These are phyloP conservation scores for Chaetoscypha palmicola DNA, from an alignment of 2,329 filamentous ascomycete genomes.

Conservation along the genomic window DNA sequence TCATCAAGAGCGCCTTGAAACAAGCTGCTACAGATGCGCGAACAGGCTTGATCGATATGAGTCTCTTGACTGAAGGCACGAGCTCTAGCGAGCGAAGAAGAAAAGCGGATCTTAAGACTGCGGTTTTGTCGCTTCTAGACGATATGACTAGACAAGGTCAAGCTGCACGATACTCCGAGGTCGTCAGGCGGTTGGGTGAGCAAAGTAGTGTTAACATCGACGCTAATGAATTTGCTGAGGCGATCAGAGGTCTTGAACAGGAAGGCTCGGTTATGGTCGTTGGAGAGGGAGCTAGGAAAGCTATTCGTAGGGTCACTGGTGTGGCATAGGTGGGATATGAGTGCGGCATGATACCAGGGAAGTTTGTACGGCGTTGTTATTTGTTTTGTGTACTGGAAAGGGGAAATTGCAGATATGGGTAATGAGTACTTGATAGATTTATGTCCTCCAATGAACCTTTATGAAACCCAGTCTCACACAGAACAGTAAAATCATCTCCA, in stretches of 20 bases:
- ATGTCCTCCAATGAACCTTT: too few relatives aligned
- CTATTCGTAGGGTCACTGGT: conserved; percentile 66
- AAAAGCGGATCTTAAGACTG: conserved; percentile 77
- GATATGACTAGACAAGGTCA: conserved; percentile 66
- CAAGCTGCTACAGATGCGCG: conserved; percentile 92
- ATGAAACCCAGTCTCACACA: too few relatives aligned
- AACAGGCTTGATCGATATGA: conserved; percentile 93
- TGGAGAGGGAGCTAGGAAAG: conserved; percentile 80
- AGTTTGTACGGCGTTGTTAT: too few relatives aligned
- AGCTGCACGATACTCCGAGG: conserved; percentile 69
- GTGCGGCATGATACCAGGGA: too few relatives aligned
- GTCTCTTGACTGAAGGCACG: conserved; percentile 87
- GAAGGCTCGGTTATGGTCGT: conserved; percentile 75
- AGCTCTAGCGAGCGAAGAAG: conserved; percentile 78
- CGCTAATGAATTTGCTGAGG: conserved; percentile 73
- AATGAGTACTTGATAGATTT: too few relatives aligned
- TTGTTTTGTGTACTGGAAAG: too few relatives aligned
- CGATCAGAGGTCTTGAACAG: conserved; percentile 70
- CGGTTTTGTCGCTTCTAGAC: conserved; percentile 67
- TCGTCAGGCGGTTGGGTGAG: conserved; percentile 66
- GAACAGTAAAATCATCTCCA: too few relatives aligned
- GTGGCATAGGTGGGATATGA: too few relatives aligned
- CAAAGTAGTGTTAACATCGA: conserved; percentile 66
- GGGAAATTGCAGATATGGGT: too few relatives aligned
- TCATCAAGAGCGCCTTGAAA: conserved; percentile 92